phyloP scores from a whole-genome alignment of 1,284 basidiomycete species.

The Moesziomyces sp. region DNA sequence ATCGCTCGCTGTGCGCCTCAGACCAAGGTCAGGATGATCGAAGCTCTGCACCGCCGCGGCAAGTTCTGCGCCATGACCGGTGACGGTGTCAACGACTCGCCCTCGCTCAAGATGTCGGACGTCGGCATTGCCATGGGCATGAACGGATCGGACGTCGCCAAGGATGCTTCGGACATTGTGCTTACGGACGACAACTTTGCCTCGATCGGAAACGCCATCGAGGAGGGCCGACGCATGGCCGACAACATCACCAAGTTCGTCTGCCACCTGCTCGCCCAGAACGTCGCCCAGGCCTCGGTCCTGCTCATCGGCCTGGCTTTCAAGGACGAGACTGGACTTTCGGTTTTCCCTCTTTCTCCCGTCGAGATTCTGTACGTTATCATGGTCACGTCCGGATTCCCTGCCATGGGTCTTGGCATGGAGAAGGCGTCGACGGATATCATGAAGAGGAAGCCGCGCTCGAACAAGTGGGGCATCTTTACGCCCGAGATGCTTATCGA shows the following conservation, averaged over 20 bases:
- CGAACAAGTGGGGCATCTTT: conserved; percentile 66
- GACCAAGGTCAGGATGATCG: conserved; percentile 73
- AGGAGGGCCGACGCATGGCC: conserved; percentile 74
- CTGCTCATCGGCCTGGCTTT: conserved; percentile 76
- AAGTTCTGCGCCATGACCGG: conserved; percentile 66
- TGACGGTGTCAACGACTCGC: conserved; percentile 68
- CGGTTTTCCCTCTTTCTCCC: conserved; percentile 78
- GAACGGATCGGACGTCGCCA: conserved; percentile 65
- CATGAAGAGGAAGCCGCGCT: conserved; percentile 72
- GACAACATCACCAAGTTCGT: conserved; percentile 68
- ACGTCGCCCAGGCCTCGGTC: conserved; percentile 64
- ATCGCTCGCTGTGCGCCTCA: conserved; percentile 73
- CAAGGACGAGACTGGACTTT: conserved; percentile 72
- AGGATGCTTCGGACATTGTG: conserved; percentile 74
- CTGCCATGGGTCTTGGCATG: conserved; percentile 70
- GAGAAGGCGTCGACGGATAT: conserved; percentile 73
- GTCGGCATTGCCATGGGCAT: conserved; percentile 67
- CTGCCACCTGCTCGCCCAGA: conserved; percentile 68
- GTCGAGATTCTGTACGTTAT: conserved; percentile 74
- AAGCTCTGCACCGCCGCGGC: conserved; percentile 72
- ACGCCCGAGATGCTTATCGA: conserved; percentile 69
- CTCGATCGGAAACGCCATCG: conserved; percentile 76
- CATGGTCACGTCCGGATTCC: conserved; percentile 67
- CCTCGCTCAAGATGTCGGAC: conserved; percentile 65
- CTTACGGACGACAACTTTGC: conserved; percentile 80